Conservation (phyloP, 345 rosid genomes). For the Hevea brasiliensis region DNA sequence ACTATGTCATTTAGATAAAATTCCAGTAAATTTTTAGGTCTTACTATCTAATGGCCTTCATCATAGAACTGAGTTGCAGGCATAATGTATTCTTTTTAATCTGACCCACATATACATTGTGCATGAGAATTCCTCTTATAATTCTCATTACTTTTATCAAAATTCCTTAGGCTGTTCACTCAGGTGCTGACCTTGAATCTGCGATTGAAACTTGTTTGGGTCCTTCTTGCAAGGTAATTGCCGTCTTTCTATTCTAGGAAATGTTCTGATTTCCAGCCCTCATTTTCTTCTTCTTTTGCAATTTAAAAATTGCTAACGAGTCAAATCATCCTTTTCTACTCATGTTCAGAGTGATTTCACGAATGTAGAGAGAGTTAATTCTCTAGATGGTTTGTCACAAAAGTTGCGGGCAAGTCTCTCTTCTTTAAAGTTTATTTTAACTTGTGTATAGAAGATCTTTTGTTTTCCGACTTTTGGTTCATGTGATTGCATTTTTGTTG, state of each 20-base stretch:
- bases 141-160: constrained; percentile 3
- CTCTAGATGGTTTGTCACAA: constrained; percentile 20
- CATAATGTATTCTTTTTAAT: neutral
- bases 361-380: neutral
- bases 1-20: neutral
- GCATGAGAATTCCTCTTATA: neutral
- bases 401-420: constrained; percentile 30
- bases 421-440: neutral
- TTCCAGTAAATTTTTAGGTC: neutral
- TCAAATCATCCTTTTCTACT: neutral
- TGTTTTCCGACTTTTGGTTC: neutral
- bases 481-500: neutral
- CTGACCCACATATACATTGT: neutral
- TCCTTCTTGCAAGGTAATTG: constrained; percentile 30
- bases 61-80: neutral
- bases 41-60: neutral
- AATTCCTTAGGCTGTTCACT: constrained; percentile 40
- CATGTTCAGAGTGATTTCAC: constrained; percentile 28
- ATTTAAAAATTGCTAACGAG: neutral
- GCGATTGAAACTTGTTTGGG: constrained; percentile 39
- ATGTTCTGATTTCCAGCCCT: neutral
- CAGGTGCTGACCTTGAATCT: constrained; percentile 48
- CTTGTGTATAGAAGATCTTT: neutral
- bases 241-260: neutral
- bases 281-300: neutral